These are phyloP conservation scores for Diutina pseudorugosa DNA, from an alignment of 1,139 yeast genomes.

Conservation along the genomic window DNA sequence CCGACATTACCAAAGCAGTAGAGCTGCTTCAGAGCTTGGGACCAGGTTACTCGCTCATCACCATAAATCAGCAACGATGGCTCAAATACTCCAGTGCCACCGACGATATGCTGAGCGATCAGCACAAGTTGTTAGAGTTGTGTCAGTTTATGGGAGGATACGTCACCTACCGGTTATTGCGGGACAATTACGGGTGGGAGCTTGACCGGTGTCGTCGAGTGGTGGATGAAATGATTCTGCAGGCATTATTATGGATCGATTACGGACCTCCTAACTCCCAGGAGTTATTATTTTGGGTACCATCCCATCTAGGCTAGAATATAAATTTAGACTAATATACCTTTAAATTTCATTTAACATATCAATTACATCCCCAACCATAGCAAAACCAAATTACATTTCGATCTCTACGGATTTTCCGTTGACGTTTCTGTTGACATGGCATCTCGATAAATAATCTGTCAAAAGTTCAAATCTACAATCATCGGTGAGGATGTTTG, in stretches of 20 bases:
- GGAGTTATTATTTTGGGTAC: background rate
- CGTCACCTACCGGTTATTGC: constrained; percentile 48
- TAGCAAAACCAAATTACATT: too few species aligned
- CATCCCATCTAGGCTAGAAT: background rate
- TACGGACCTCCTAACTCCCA: background rate
- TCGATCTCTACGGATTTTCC: too few species aligned
- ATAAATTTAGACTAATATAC: too few species aligned
- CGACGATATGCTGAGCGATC: constrained; percentile 39
- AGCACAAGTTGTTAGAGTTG: constrained; percentile 55
- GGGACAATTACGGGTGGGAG: constrained; percentile 70
- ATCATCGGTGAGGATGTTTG: too few species aligned
- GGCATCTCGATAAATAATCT: too few species aligned
- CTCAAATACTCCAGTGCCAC: constrained; percentile 25
- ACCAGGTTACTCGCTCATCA: constrained; percentile 23
- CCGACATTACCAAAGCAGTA: constrained; percentile 42
- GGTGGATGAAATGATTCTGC: constrained; percentile 66
- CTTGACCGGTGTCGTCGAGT: constrained; percentile 46
- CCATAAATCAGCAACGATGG: constrained; percentile 26
- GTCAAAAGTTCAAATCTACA: too few species aligned
- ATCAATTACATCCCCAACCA: too few species aligned
- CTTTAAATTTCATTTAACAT: too few species aligned
- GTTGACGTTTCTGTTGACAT: too few species aligned
- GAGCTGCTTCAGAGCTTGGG: constrained; percentile 15
- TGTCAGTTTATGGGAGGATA: constrained; percentile 58
- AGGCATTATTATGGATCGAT: constrained; percentile 80